Percentiles rank a stretch among this genome's conserved stretches.
Evolutionary conservation across 2,329 filamentous ascomycete species (phyloP).

Genomic region (Ophiocordyceps camponoti-rufipedis): DNA sequence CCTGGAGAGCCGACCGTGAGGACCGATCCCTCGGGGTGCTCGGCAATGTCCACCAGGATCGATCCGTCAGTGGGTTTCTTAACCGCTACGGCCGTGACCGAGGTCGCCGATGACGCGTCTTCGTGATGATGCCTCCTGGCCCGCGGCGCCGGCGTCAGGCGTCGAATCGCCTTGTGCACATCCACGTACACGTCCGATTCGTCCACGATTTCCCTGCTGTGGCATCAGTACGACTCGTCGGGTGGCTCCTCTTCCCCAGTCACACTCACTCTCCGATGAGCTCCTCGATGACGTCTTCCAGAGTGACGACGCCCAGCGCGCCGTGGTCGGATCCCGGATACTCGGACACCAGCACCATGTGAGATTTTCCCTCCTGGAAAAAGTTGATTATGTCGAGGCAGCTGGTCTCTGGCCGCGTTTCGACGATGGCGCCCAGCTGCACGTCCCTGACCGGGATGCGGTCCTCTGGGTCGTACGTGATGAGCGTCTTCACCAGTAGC

Average conservation of each 20-base stretch:
- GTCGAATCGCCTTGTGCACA: constrained; percentile 92
- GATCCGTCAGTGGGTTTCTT: constrained; percentile 12
- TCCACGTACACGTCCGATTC: constrained; percentile 98
- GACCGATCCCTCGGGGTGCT: constrained; percentile 18
- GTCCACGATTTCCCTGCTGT: constrained; percentile 78
- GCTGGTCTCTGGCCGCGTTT: constrained; percentile 87
- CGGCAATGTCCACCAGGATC: constrained; percentile 18
- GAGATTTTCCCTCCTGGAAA: constrained; percentile 97
- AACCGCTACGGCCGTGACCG: constrained; percentile 13
- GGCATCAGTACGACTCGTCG: constrained; percentile 4
- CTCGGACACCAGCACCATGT: constrained; percentile 94
- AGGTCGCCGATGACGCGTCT: constrained; percentile 5
- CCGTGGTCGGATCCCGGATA: constrained; percentile 78
- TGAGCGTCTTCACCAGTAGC: constrained; percentile 95
- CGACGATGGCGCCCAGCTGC: constrained; percentile 78
- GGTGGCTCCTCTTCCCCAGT: neutral
- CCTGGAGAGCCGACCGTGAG: constrained; percentile 17
- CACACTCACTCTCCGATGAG: constrained; percentile 78
- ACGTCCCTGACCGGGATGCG: constrained; percentile 75
- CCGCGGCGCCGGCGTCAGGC: constrained; percentile 69
- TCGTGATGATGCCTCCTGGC: constrained; percentile 32
- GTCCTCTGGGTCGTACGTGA: constrained; percentile 96
- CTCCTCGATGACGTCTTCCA: constrained; percentile 97
- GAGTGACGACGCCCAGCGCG: constrained; percentile 79
- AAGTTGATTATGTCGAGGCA: constrained; percentile 98